Percentiles rank a stretch among this genome's conserved stretches.
Evolutionary conservation across 331 rosid species (phyloP).

Genomic region (Telfairia occidentalis): DNA sequence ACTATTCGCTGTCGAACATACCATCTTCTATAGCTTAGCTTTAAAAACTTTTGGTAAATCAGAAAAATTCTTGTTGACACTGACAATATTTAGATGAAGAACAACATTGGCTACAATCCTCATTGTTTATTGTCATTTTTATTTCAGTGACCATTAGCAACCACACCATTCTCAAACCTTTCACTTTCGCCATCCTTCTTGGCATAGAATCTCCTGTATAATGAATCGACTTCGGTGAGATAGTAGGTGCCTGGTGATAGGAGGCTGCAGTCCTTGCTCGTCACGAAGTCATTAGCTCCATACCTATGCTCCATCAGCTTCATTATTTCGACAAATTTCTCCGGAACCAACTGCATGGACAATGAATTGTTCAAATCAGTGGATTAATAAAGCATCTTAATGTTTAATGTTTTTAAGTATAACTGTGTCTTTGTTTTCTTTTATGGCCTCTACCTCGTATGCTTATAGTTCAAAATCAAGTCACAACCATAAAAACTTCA

Average conservation of each 20-base stretch:
- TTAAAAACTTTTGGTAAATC: background rate
- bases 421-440: background rate
- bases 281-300: constrained; percentile 83
- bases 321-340: constrained; percentile 69
- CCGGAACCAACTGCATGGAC: constrained; percentile 60
- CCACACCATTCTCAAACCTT: constrained; percentile 26
- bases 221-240: constrained; percentile 86
- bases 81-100: background rate
- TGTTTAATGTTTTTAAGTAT: background rate
- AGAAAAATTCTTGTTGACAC: background rate
- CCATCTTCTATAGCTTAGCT: constrained; percentile 3
- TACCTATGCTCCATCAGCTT: constrained; percentile 93
- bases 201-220: constrained; percentile 77
- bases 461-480: background rate
- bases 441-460: background rate
- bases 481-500: background rate
- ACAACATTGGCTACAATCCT: background rate
- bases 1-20: background rate
- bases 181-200: constrained; percentile 29
- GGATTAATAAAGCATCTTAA: background rate
- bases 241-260: constrained; percentile 79
- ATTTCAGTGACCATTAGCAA: constrained; percentile 60
- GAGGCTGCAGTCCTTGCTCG: constrained; percentile 72
- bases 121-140: background rate
- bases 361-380: constrained; percentile 1